Percentiles rank a stretch among this genome's conserved stretches.
Conservation (phyloP, 108 stramenopile species). For the Parmales sp. region DNA sequence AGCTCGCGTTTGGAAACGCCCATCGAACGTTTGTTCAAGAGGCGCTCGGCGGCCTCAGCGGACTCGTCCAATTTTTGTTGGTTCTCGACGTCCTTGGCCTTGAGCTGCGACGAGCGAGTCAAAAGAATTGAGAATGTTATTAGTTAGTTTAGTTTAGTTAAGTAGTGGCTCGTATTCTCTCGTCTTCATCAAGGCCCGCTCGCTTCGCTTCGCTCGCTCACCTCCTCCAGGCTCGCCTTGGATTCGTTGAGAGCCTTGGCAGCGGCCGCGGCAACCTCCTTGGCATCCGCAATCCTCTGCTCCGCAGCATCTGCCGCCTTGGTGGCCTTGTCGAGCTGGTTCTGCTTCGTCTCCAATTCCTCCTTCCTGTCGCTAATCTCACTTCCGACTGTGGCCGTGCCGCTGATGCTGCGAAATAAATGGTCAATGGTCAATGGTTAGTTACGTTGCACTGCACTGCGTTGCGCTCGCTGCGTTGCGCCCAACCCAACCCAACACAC, state of each 20-base stretch:
- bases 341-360: constrained; percentile 44
- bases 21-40: constrained; percentile 80
- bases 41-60: constrained; percentile 51
- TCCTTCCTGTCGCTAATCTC: constrained; percentile 35
- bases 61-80: constrained; percentile 53
- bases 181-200: too few species aligned
- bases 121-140: too few species aligned
- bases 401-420: background rate
- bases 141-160: too few species aligned
- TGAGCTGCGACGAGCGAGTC: too few species aligned
- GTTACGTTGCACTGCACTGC: too few species aligned
- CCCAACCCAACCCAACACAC: too few species aligned
- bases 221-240: constrained; percentile 63
- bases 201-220: too few species aligned
- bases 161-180: too few species aligned
- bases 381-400: constrained; percentile 13
- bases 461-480: too few species aligned
- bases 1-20: constrained; percentile 67
- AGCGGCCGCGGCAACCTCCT: constrained; percentile 35
- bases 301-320: constrained; percentile 48
- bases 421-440: background rate
- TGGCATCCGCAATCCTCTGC: constrained; percentile 43
- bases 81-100: constrained; percentile 48
- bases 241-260: constrained; percentile 47
- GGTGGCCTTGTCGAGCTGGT: constrained; percentile 54